A percentile compares a stretch with the other conserved stretches of the same genome.
Conservation (phyloP, 1,284 basidiomycete genomes). For the Moesziomyces sp. region DNA sequence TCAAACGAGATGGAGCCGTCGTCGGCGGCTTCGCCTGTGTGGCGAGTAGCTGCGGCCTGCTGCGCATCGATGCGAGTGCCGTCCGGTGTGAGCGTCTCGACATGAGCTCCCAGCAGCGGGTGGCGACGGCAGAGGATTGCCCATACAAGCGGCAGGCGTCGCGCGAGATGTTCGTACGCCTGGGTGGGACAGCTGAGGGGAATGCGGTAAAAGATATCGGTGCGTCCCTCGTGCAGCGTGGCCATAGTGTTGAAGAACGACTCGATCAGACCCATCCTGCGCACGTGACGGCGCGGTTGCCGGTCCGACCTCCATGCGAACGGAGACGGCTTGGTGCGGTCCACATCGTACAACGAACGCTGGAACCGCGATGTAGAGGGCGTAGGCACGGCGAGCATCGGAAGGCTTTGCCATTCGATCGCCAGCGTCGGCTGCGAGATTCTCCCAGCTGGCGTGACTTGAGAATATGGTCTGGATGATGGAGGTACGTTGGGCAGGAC, state of each 20-base stretch:
- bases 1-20: conserved; percentile 45
- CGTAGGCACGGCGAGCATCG: conserved; percentile 23
- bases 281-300: conserved; percentile 18
- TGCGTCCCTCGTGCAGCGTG: conserved; percentile 40
- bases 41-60: conserved; percentile 23
- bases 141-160: conserved; percentile 36
- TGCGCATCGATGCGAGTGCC: conserved; percentile 17
- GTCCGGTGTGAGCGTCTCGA: conserved; percentile 31
- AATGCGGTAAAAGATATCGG: conserved; percentile 44
- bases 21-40: conserved; percentile 28
- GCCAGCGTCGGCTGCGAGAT: no score
- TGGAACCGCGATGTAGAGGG: conserved; percentile 26
- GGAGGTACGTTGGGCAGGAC: no score
- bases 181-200: conserved; percentile 24
- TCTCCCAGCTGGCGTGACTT: no score
- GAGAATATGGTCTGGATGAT: no score
- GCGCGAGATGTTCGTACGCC: conserved; percentile 16
- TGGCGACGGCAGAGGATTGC: conserved; percentile 45
- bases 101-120: conserved; percentile 27
- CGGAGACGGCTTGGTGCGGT: conserved; percentile 36
- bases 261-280: conserved; percentile 44
- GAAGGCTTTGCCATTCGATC: no score
- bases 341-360: conserved; percentile 39
- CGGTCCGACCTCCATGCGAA: conserved; percentile 37
- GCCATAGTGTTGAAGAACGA: conserved; percentile 51